Evolutionary conservation across 352 stramenopile species (phyloP), one percentile per base, ranked within the genome.

Genomic region (Sclerospora graminicola): DNA sequence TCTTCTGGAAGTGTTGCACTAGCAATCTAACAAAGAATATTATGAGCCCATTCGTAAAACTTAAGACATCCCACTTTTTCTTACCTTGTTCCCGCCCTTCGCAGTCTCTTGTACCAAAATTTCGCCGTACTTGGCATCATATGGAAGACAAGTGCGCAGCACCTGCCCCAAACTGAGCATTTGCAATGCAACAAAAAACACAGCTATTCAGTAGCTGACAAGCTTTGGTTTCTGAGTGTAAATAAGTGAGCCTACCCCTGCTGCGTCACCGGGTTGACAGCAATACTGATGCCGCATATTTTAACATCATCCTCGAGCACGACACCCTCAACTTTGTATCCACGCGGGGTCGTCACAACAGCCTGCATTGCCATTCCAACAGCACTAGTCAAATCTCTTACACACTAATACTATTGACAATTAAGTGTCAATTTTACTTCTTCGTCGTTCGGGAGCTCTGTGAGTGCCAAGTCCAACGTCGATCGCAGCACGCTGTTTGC

Each of bases 291-390:
- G 11, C 76, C 80, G 39, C 60, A 84, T 38, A 91, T 66, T 51
- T 85, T 87, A 24, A 89, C 71, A 19, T 77, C 66, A 18, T 90
- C 71, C 51, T 90, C 75, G 31, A 89, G 84, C 28, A 81, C 48
- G 21, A 88, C 56, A 2, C 76, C 75, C 36, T 88, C 62, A 3
- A 41, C 56, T 55, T 88, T 86, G 57, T 89, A 64, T n/a, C 76
- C 80, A 13, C 65, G 60, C 7, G 77, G 76, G 0, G 77, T 91
- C 20, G 66, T 85, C 45, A 91, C 74, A 14, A 91, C 69, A 41
- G 73, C 66, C 78, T 89, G 20, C 7, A 39, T 23, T 7, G 16
- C 2, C 28, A 50, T 10, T 27, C 5, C 23, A 35, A 2, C 8
- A 48, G 19, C 20, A 14, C 43, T 6, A 54, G n/a, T n/a, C n/a